phyloP scores from a whole-genome alignment of 306 rosid genomes.

The Begonia fuchsioides region DNA sequence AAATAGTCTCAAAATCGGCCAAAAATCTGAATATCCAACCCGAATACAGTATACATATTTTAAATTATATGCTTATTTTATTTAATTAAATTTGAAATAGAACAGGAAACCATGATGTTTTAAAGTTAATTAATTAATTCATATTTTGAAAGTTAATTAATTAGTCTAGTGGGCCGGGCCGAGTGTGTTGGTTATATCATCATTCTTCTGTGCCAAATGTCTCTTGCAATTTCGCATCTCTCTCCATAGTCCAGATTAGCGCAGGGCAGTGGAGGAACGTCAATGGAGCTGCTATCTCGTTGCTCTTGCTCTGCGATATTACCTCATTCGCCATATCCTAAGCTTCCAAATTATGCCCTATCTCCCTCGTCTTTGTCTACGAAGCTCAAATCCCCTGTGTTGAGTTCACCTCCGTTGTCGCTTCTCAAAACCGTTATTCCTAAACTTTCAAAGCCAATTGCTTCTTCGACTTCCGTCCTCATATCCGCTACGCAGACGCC shows the following conservation, averaged over 20 bases:
- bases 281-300: constrained; percentile 14
- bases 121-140: too few relatives aligned
- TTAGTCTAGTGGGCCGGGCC: background rate
- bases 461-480: constrained; percentile 17
- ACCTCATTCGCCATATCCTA: constrained; percentile 6
- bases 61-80: too few relatives aligned
- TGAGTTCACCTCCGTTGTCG: constrained; percentile 6
- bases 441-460: constrained; percentile 13
- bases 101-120: too few relatives aligned
- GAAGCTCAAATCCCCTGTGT: constrained; percentile 16
- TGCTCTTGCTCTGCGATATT: constrained; percentile 12
- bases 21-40: too few relatives aligned
- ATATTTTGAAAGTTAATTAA: too few relatives aligned
- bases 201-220: background rate
- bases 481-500: constrained; percentile 45
- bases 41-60: too few relatives aligned
- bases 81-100: too few relatives aligned
- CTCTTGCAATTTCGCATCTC: background rate
- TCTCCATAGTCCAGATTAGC: background rate
- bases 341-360: constrained; percentile 2
- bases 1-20: too few relatives aligned
- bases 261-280: background rate
- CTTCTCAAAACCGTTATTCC: constrained; percentile 9
- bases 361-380: constrained; percentile 13
- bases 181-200: background rate